phyloP scores from a whole-genome alignment of 2,329 filamentous ascomycete species.

The Apiospora saccharicola region DNA sequence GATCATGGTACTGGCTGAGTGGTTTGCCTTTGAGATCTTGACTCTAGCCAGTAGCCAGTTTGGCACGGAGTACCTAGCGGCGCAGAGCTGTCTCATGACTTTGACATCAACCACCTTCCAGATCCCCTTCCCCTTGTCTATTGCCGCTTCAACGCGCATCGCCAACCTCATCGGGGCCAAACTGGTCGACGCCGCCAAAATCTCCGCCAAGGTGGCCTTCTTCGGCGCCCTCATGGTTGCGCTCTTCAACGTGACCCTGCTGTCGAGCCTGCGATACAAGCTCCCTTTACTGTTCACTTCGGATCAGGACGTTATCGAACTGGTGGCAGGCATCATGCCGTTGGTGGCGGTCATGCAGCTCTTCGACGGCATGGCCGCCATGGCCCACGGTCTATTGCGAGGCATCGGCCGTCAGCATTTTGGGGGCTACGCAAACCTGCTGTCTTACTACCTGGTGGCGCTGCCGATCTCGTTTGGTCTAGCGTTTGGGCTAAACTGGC shows the following conservation, averaged over 20 bases:
- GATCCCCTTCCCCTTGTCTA: conserved; percentile 89
- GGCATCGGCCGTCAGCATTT: conserved; percentile 90
- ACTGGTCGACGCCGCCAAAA: conserved; percentile 80
- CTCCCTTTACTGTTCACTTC: conserved; percentile 83
- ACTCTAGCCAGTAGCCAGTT: conserved; percentile 85
- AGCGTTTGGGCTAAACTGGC: conserved; percentile 80
- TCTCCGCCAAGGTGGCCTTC: conserved; percentile 78
- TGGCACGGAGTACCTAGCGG: conserved; percentile 80
- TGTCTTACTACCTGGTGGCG: conserved; percentile 86
- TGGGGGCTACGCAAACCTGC: conserved; percentile 86
- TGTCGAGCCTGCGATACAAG: conserved; percentile 72
- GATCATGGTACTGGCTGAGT: conserved; percentile 94
- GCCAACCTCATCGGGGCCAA: conserved; percentile 92
- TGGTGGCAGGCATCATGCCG: conserved; percentile 76
- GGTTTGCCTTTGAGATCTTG: conserved; percentile 89
- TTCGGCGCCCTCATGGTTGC: conserved; percentile 74
- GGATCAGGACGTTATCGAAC: conserved; percentile 71
- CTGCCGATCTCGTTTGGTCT: conserved; percentile 83
- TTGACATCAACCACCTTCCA: conserved; percentile 85
- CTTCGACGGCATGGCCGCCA: conserved; percentile 81
- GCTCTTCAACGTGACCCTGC: conserved; percentile 76
- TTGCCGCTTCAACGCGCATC: conserved; percentile 86
- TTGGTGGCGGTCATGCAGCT: conserved; percentile 89
- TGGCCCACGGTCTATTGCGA: conserved; percentile 84
- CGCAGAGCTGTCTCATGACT: conserved; percentile 85